phyloP scores from a whole-genome alignment of 1,284 basidiomycete species.

The Paramarasmius palmivorus region DNA sequence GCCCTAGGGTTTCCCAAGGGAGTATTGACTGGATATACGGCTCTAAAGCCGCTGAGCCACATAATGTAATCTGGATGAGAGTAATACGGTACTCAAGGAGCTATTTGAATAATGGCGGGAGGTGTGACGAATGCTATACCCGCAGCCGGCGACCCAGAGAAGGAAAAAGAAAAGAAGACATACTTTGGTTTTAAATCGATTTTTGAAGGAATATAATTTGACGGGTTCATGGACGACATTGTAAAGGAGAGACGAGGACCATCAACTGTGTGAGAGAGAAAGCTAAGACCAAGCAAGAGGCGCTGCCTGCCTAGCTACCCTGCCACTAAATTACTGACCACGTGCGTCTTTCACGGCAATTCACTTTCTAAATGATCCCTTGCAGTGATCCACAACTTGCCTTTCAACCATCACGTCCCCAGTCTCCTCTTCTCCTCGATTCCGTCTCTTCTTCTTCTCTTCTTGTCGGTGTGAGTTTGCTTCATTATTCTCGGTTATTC shows the following conservation, averaged over 20 bases:
- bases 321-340: not conserved
- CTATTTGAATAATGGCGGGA: too few relatives aligned
- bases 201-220: constrained; percentile 40
- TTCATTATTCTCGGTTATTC: not conserved
- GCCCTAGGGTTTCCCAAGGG: too few relatives aligned
- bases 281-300: too few relatives aligned
- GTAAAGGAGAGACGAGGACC: not conserved
- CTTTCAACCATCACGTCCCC: not conserved
- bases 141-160: not conserved
- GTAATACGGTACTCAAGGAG: too few relatives aligned
- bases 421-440: not conserved
- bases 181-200: constrained; percentile 43
- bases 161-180: not conserved
- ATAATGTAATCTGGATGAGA: too few relatives aligned
- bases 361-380: too few relatives aligned
- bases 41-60: too few relatives aligned
- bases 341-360: not conserved
- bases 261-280: not conserved
- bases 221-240: not conserved
- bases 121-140: not conserved
- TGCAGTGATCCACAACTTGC: not conserved
- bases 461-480: not conserved
- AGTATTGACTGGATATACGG: too few relatives aligned
- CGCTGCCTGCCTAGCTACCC: too few relatives aligned
- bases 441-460: not conserved